phyloP scores from a whole-genome alignment of 768 basidiomycete species.

The Termitomyces sp. region DNA sequence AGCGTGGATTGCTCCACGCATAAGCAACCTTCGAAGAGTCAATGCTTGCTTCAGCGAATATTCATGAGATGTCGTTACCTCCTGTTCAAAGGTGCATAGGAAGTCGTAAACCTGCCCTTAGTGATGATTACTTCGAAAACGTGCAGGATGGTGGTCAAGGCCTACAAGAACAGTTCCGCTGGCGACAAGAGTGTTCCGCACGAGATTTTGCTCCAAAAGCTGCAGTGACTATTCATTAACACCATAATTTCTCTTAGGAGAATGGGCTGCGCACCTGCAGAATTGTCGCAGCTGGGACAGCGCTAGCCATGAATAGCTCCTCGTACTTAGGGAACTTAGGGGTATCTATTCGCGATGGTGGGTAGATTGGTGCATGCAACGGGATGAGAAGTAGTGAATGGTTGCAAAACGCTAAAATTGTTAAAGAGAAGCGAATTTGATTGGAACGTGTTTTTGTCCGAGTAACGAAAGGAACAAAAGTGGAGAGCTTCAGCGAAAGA shows the following conservation, averaged over 20 bases:
- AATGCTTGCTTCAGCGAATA: not conserved
- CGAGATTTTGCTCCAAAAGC: conserved; percentile 19
- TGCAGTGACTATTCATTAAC: not conserved
- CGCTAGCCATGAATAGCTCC: conserved; percentile 1
- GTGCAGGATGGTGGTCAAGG: not conserved
- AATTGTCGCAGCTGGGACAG: not conserved
- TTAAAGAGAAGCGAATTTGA: conserved; percentile 3
- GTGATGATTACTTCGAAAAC: not conserved
- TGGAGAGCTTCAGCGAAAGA: not conserved
- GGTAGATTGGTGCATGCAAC: not conserved
- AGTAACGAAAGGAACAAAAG: conserved; percentile 5
- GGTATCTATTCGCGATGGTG: not conserved
- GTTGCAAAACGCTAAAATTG: not conserved
- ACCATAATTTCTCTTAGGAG: not conserved
- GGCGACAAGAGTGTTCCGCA: conserved; percentile 22
- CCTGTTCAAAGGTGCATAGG: conserved; percentile 30
- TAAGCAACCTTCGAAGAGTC: conserved; percentile 22
- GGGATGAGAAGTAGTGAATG: not conserved
- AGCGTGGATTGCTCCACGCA: conserved; percentile 27
- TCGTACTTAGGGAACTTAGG: not conserved
- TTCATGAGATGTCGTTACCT: conserved; percentile 15
- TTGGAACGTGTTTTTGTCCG: conserved; percentile 4
- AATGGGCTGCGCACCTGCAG: not conserved
- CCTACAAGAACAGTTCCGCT: conserved; percentile 23
- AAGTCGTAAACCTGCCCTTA: conserved; percentile 27